Percentiles rank a stretch among this genome's conserved stretches.
These are phyloP conservation scores for Cadophora sp. DNA, from an alignment of 2,329 filamentous ascomycete genomes.

Conservation along the genomic window DNA sequence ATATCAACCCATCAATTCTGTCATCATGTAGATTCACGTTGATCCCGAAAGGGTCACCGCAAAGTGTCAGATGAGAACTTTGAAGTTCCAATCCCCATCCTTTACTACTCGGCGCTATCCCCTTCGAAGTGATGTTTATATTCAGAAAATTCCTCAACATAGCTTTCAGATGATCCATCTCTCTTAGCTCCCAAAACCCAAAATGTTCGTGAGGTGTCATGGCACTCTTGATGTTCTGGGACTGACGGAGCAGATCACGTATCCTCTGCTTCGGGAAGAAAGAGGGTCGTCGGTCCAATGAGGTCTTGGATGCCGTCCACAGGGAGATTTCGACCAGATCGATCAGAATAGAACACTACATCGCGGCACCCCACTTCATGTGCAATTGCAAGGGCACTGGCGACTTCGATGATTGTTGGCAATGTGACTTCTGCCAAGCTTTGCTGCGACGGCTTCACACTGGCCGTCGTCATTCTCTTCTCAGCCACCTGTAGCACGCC, in stretches of 20 bases:
- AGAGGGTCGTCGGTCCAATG: slow-evolving; percentile 51
- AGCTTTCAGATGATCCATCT: slow-evolving; percentile 10
- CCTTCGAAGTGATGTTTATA: slow-evolving; percentile 16
- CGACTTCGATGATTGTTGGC: slow-evolving; percentile 49
- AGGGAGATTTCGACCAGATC: slow-evolving; percentile 49
- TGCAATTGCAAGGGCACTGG: slow-evolving; percentile 50
- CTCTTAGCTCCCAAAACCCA: slow-evolving; percentile 8
- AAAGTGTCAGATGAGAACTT: slow-evolving; percentile 9
- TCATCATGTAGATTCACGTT: slow-evolving; percentile 6
- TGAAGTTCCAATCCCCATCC: neutral
- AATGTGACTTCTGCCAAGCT: slow-evolving; percentile 13
- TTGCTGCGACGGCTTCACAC: neutral
- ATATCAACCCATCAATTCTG: slow-evolving; percentile 6
- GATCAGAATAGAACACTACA: slow-evolving; percentile 50
- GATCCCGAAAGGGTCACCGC: slow-evolving; percentile 16
- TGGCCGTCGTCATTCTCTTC: neutral
- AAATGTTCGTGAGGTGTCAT: slow-evolving; percentile 17
- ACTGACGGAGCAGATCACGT: slow-evolving; percentile 6
- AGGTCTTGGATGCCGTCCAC: slow-evolving; percentile 50
- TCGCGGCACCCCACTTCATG: slow-evolving; percentile 48
- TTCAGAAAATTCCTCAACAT: slow-evolving; percentile 1
- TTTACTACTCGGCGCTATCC: neutral
- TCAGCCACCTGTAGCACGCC: neutral
- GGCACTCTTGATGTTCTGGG: neutral
- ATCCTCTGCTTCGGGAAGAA: slow-evolving; percentile 43